phyloP scores from a whole-genome alignment of 192 early-diverging fungal genomes.

The Funneliformis mosseae region DNA sequence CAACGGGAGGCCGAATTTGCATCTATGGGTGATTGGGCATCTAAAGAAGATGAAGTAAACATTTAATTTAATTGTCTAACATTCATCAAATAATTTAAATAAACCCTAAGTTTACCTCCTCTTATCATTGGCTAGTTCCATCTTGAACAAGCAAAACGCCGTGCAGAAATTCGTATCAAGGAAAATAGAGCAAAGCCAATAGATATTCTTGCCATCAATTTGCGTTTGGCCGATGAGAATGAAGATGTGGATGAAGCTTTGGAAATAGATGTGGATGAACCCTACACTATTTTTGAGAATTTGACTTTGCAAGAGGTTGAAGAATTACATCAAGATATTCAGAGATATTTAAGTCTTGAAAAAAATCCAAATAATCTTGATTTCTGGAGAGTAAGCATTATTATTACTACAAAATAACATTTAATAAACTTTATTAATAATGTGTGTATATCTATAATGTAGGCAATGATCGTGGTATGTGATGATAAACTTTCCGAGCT shows the following conservation, averaged over 20 bases:
- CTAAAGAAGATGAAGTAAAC: slow-evolving; percentile 77
- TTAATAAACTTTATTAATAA: background rate
- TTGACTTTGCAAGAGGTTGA: slow-evolving; percentile 66
- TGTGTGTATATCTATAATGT: background rate
- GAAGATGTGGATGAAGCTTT: slow-evolving; percentile 73
- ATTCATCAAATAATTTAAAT: background rate
- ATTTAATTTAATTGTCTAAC: background rate
- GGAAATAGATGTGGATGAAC: slow-evolving; percentile 88
- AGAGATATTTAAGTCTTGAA: slow-evolving; percentile 86
- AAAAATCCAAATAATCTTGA: slow-evolving; percentile 69
- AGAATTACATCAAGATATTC: slow-evolving; percentile 85
- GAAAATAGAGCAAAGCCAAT: slow-evolving; percentile 88
- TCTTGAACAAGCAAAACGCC: slow-evolving; percentile 83
- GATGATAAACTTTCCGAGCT: slow-evolving; percentile 65
- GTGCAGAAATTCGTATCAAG: slow-evolving; percentile 92
- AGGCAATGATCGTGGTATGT: slow-evolving; percentile 78
- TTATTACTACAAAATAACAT: background rate
- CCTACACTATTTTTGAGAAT: slow-evolving; percentile 79
- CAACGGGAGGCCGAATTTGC: slow-evolving; percentile 85
- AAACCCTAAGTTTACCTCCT: background rate
- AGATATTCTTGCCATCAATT: slow-evolving; percentile 90
- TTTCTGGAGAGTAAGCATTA: slow-evolving; percentile 72
- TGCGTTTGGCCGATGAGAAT: slow-evolving; percentile 71
- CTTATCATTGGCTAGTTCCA: slow-evolving; percentile 61
- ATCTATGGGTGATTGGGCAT: slow-evolving; percentile 95